Conservation (phyloP, 495 filamentous ascomycete genomes). For the Niebla homalea region DNA sequence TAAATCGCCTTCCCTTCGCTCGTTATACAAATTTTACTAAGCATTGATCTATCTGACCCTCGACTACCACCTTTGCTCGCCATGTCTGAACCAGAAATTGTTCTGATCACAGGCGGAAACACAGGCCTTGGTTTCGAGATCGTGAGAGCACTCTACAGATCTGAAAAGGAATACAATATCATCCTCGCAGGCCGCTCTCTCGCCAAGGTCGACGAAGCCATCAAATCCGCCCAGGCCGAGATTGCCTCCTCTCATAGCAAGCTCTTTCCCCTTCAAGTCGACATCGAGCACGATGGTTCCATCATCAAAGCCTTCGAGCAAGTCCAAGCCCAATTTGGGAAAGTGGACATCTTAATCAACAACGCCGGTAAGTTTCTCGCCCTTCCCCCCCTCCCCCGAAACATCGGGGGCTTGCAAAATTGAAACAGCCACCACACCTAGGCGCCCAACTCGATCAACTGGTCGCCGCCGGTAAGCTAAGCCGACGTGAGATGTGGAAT, state of each 20-base stretch:
- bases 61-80: too few relatives aligned
- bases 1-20: too few relatives aligned
- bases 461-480: conserved; percentile 18
- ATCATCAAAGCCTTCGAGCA: conserved; percentile 22
- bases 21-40: too few relatives aligned
- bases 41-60: too few relatives aligned
- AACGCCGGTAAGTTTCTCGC: too few relatives aligned
- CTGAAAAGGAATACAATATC: conserved; percentile 25
- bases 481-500: conserved; percentile 29
- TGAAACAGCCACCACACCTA: too few relatives aligned
- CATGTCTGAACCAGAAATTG: too few relatives aligned
- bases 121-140: conserved; percentile 30
- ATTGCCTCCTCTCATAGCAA: too few relatives aligned
- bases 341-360: conserved; percentile 22
- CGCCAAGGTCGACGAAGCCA: conserved; percentile 23
- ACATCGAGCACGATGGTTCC: conserved; percentile 18
- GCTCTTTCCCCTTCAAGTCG: too few relatives aligned
- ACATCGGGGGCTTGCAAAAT: too few relatives aligned
- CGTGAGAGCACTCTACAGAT: conserved; percentile 29
- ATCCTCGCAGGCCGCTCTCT: conserved; percentile 34
- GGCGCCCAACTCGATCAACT: conserved; percentile 20
- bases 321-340: conserved; percentile 16
- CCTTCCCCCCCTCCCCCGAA: too few relatives aligned
- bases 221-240: too few relatives aligned
- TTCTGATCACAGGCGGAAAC: conserved; percentile 31